Evolutionary conservation across 2,329 filamentous ascomycete genomes (phyloP), one percentile per base, ranked within the genome.

Genomic region (Cladosporium halotolerans): DNA sequence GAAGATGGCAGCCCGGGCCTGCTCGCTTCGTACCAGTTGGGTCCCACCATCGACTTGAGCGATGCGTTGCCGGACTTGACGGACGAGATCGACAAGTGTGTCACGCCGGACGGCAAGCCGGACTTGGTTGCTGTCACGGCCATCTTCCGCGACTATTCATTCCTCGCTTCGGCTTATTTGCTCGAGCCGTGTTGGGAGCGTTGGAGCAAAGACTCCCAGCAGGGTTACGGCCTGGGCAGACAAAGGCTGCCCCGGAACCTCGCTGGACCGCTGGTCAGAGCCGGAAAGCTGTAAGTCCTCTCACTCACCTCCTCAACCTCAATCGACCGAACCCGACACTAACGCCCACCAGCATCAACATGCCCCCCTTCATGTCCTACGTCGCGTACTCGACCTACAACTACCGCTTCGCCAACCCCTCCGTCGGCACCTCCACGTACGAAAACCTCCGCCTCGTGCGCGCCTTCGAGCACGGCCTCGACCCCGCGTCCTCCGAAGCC

Each of bases 341-440:
- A 33, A 57, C 40, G 28, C 3, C 6, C 36, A 56, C 45, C 55
- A 83, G 81, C 55, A 71, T 77, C 59, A 85, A 89, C 54, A 91
- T 96, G 69, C 88, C 92, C 64, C 89, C 90, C 2, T 96, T 95
- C 74, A 92, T 96, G 87, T 89, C 93, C 64, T 96, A 84, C 63
- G 81, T 81, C 42, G 79, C 79, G 0, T 84, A 84, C 64, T 77
- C 78, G 23, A 72, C 84, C 14, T 84, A 80, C 73, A 84, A 84
- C 70, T 84, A 83, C 60, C 76, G 76, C 49, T 71, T 83, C n/a
- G 76, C 72, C n/a, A 74, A 83, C 49, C 73, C 75, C n/a, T 67
- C 72, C 9, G 71, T 76, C 54, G 80, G 80, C 18, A 68, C 79
- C 13, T 71, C 74, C 11, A 54, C 61, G 13, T 84, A 84, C 60